Evolutionary conservation across 805 yeast genomes (phyloP), one percentile per base, ranked within the genome.

Genomic region (Kodamaea leandrae): DNA sequence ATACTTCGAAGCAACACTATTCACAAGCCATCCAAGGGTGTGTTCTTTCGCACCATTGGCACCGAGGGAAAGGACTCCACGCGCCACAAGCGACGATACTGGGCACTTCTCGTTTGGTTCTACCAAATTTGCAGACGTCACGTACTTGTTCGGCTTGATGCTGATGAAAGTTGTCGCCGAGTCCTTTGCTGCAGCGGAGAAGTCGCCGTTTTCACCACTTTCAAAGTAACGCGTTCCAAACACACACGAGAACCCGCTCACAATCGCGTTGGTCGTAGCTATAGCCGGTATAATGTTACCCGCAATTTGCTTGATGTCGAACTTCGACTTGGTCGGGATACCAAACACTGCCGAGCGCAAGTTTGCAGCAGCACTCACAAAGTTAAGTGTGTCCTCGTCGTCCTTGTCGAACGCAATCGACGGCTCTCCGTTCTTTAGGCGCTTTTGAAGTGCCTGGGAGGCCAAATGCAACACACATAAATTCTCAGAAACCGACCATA

Each of bases 271-370:
- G 3, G 97, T 91, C 1, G 99, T 93, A 4, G 99, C 98, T 51
- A 95, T 90, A 0, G 99, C 99, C 0, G 99, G 99, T 29, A 93
- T 93, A 53, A 93, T 93, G 61, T 91, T 93, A 4, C 99, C 99
- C 0, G 99, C 99, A 48, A 91, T 89, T 54, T 86, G 95, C 59
- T 93, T 93, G 46, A 86, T 78, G 45, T 88, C 96, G 57, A 95
- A 93, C 45, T 86, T 82, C 3, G 93, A 73, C 56, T 84, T 83
- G 38, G 69, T 50, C 24, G 81, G 85, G 42, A 90, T 89, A 17
- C 72, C 68, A 56, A 90, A 91, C 2, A 86, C 73, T 36, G 54
- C 55, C 0, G 91, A 82, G 48, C 96, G 72, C 36, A 90, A 69
- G 53, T 89, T 88, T 0, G 96, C 80, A 1, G 96, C 80, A 0